Evolutionary conservation across 805 yeast genomes (phyloP).

Genomic region (Lipomyces sp.): DNA sequence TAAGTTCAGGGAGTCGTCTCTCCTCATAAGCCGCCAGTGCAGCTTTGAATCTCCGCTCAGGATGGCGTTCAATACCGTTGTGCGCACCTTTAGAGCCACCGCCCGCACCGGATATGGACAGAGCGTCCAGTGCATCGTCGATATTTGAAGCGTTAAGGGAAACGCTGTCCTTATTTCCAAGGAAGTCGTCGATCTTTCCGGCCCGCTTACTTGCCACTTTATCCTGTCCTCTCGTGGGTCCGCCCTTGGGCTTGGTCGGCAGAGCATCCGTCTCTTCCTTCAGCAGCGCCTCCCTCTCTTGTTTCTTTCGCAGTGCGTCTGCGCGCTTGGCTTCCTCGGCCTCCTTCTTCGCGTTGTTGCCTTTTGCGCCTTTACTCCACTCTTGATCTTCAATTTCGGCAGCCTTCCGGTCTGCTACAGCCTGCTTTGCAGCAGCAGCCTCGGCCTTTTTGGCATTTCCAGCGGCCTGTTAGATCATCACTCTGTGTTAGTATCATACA

Average conservation of each 20-base stretch:
- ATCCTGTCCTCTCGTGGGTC: conserved; percentile 56
- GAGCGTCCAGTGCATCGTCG: conserved; percentile 75
- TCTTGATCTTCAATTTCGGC: conserved; percentile 56
- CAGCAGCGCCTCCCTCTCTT: conserved; percentile 70
- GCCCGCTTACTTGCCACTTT: conserved; percentile 60
- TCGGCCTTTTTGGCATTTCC: conserved; percentile 60
- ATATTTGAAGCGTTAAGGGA: conserved; percentile 61
- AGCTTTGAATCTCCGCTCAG: conserved; percentile 84
- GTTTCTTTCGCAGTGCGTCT: conserved; percentile 73
- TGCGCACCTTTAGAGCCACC: conserved; percentile 12
- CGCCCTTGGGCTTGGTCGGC: conserved; percentile 52
- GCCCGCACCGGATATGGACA: conserved; percentile 56
- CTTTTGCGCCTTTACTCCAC: conserved; percentile 73
- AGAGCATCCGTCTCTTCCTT: conserved; percentile 62
- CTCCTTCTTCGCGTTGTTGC: conserved; percentile 63
- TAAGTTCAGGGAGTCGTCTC: conserved; percentile 63
- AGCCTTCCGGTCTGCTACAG: conserved; percentile 45
- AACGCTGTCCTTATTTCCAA: conserved; percentile 48
- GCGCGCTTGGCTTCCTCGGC: conserved; percentile 66
- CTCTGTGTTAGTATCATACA: too few relatives aligned
- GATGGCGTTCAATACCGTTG: conserved; percentile 70
- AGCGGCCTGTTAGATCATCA: conserved; percentile 27
- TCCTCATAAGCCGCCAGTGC: conserved; percentile 72
- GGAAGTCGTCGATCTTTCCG: conserved; percentile 66
- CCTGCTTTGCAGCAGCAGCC: conserved; percentile 54